A percentile compares a stretch with the other conserved stretches of the same genome.
Evolutionary conservation across 495 filamentous ascomycete genomes (phyloP).

Genomic region (Hypoxylon perforatum): DNA sequence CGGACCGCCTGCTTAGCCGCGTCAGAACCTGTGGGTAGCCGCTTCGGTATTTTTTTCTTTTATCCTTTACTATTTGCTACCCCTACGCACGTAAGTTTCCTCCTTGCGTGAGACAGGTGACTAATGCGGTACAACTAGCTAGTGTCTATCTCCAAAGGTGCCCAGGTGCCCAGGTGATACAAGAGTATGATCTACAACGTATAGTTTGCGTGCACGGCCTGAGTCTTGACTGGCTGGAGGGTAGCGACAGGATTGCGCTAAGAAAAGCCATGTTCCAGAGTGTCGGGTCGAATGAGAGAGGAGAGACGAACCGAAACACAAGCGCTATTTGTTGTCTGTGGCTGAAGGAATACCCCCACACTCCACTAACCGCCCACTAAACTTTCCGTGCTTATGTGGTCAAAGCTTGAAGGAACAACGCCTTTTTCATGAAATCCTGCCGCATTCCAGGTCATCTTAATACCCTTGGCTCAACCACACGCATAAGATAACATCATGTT

Average conservation of each 20-base stretch:
- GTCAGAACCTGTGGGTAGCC: constrained; percentile 8
- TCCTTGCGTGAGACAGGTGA: neutral
- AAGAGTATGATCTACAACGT: constrained; percentile 34
- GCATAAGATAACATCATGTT: constrained; percentile 55
- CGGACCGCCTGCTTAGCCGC: constrained; percentile 14
- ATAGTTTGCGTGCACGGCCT: constrained; percentile 13
- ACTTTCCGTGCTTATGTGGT: neutral
- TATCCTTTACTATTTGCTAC: neutral
- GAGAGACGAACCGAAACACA: constrained; percentile 16
- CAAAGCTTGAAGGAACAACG: constrained; percentile 16
- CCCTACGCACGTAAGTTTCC: constrained; percentile 18
- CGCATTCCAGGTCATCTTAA: neutral
- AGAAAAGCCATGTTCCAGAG: constrained; percentile 29
- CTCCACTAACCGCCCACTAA: neutral
- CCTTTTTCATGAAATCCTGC: constrained; percentile 1
- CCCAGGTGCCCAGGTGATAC: constrained; percentile 31
- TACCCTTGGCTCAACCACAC: neutral
- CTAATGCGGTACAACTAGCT: constrained; percentile 8
- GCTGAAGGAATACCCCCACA: constrained; percentile 13
- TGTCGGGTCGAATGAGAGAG: constrained; percentile 28
- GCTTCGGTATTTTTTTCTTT: constrained; percentile 25
- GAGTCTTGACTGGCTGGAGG: no score
- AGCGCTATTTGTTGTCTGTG: constrained; percentile 18
- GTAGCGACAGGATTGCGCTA: constrained; percentile 20
- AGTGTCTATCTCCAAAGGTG: neutral